Evolutionary conservation across 495 filamentous ascomycete genomes (phyloP).

Genomic region (Aspergillus steynii): DNA sequence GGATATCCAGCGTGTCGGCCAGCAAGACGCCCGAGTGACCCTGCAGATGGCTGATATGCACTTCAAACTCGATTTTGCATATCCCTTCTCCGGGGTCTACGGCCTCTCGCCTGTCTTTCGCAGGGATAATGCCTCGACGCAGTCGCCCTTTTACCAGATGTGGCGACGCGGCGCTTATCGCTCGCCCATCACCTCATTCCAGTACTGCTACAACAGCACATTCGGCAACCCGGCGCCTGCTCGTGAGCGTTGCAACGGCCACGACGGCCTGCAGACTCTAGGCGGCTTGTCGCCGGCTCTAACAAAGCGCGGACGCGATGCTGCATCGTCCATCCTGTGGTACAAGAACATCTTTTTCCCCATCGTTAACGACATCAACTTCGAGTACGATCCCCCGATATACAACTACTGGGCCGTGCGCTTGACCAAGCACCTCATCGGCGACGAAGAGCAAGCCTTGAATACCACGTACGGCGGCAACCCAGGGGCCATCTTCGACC

Average conservation of each 20-base stretch:
- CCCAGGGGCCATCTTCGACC: background rate
- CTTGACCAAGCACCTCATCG: background rate
- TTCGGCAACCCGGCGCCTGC: background rate
- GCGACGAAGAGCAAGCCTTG: background rate
- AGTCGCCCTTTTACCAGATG: background rate
- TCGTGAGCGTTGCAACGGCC: background rate
- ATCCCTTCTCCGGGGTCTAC: background rate
- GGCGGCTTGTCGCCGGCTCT: background rate
- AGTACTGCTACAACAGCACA: background rate
- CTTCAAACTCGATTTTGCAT: background rate
- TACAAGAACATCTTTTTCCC: background rate
- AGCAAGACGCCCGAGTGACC: background rate
- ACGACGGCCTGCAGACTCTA: background rate
- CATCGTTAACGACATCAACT: background rate
- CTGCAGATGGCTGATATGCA: background rate
- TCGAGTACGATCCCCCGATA: background rate
- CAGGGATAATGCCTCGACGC: background rate
- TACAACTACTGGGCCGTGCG: background rate
- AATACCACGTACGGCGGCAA: background rate
- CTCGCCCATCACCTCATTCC: background rate
- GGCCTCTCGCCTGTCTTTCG: background rate
- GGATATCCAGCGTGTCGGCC: background rate
- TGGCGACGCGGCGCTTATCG: background rate
- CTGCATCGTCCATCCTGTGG: background rate
- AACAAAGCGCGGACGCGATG: background rate